phyloP scores from a whole-genome alignment of 768 basidiomycete genomes.

The Paxillus rubicundulus region DNA sequence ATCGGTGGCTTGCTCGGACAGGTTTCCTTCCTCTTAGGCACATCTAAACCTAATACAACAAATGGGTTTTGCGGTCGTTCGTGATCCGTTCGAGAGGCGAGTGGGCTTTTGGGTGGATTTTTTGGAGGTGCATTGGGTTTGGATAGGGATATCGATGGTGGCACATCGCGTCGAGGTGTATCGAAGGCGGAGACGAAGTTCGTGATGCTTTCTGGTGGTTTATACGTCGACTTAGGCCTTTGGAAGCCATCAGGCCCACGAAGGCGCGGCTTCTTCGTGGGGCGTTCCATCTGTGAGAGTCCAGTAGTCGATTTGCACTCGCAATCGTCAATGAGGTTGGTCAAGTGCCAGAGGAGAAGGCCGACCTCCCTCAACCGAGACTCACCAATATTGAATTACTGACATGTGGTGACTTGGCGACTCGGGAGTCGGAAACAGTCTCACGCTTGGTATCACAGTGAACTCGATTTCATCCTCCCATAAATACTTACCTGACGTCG shows the following conservation, averaged over 20 bases:
- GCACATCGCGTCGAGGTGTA: not conserved
- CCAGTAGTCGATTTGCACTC: not conserved
- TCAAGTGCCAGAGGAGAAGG: too few species aligned
- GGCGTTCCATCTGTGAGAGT: conserved; percentile 7
- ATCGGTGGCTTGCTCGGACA: conserved; percentile 11
- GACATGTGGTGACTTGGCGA: too few species aligned
- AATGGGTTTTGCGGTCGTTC: conserved; percentile 23
- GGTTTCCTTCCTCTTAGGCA: conserved; percentile 4
- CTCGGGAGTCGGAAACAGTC: too few species aligned
- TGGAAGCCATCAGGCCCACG: conserved; percentile 30
- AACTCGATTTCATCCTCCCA: too few species aligned
- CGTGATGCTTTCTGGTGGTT: conserved; percentile 17
- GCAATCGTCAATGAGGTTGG: too few species aligned
- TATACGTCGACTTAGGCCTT: conserved; percentile 22
- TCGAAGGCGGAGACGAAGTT: conserved; percentile 31
- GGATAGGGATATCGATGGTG: not conserved
- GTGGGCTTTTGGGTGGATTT: conserved; percentile 5
- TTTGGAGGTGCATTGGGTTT: not conserved
- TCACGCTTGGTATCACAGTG: too few species aligned
- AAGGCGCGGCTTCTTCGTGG: conserved; percentile 6
- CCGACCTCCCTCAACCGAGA: too few species aligned
- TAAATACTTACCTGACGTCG: not conserved
- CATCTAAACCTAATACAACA: conserved; percentile 4
- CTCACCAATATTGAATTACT: too few species aligned
- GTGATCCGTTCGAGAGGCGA: conserved; percentile 1